Conservation (phyloP, 23 red algal genomes). For the Pyropia yezoensis region DNA sequence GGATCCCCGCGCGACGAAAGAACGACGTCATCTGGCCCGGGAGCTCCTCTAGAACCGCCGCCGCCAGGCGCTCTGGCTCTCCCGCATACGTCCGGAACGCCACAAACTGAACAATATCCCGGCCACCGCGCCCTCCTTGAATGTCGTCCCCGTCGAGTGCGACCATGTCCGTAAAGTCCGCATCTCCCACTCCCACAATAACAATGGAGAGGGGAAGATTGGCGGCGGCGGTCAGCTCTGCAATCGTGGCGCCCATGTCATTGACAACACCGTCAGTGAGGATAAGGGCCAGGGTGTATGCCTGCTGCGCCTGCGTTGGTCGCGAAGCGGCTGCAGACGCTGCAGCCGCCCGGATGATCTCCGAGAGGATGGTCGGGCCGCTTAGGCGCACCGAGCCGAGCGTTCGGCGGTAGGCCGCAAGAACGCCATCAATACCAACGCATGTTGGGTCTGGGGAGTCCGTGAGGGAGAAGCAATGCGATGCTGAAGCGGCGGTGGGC, state of each 20-base stretch:
- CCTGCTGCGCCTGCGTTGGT: not conserved
- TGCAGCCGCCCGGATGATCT: slow-evolving; percentile 40
- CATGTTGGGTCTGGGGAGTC: slow-evolving; percentile 22
- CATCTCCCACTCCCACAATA: slow-evolving; percentile 75
- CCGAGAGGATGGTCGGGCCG: slow-evolving; percentile 63
- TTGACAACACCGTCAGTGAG: slow-evolving; percentile 77
- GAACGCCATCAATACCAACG: slow-evolving; percentile 55
- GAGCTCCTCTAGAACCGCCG: too few relatives aligned
- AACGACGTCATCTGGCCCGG: too few relatives aligned
- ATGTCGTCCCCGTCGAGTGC: slow-evolving; percentile 49
- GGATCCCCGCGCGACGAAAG: too few relatives aligned
- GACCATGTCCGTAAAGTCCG: slow-evolving; percentile 42
- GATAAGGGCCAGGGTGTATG: slow-evolving; percentile 64
- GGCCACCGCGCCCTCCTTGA: not conserved
- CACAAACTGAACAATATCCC: slow-evolving; percentile 77
- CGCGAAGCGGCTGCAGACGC: slow-evolving; percentile 12
- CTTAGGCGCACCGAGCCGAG: slow-evolving; percentile 30
- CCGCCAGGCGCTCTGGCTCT: too few relatives aligned
- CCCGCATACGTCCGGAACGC: slow-evolving; percentile 24
- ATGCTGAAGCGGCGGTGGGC: slow-evolving; percentile 28
- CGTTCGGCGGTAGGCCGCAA: slow-evolving; percentile 55
- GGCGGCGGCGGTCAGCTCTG: slow-evolving; percentile 46
- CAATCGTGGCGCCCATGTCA: slow-evolving; percentile 49
- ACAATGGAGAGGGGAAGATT: slow-evolving; percentile 68
- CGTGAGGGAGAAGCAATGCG: slow-evolving; percentile 45